Base-by-base conservation (phyloP, 306 rosid species). In the Crotalaria pallida region DNA sequence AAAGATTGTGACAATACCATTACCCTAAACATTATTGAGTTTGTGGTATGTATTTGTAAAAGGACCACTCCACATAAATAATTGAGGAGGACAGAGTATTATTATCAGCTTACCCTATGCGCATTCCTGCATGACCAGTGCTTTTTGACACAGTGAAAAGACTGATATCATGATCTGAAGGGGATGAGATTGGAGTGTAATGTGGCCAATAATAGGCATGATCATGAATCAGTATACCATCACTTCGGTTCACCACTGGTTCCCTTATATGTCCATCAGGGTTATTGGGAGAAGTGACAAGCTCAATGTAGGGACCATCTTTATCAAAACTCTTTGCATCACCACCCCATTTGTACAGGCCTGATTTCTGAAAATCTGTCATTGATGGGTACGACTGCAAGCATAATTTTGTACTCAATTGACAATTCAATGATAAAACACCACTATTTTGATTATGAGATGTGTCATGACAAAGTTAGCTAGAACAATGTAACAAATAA, bases 181-280 rank as follows among this genome's bases (percentile, higher is more conserved):
- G 78, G 52, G 82, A 67, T 24, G 87, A 10, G 1, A 93, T 87
- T 5, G 99, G 96, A 12, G 99, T 94, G 77, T 94, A 94, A 2
- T 91, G 99, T 0, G 96, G 99, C 99, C 99, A 94, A 31, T 91
- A 94, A 80, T 91, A 94, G 26, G 97, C 99, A 18, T 89, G 87
- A 58, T 94, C 97, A 24, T 91, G 92, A 36, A 94, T 58, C 75
- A 87, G 31, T 31, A 72, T 44, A 2, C 99, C 97, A 6, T 82
- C 86, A 6, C 38, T 85, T 47, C 75, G 52, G 52, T 94, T 89
- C 5, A 91, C 89, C 48, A 79, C 67, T 1, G 97, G 50, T 6
- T 66, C 38, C 81, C 97, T 82, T 34, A 48, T 22, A 44, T 26
- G 47, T n/a, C 99, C 99, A 69, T 94, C 99, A 1, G 99, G 99